These are phyloP conservation scores for Sporothrix pallida DNA, from an alignment of 2,329 filamentous ascomycete genomes.

Conservation along the genomic window DNA sequence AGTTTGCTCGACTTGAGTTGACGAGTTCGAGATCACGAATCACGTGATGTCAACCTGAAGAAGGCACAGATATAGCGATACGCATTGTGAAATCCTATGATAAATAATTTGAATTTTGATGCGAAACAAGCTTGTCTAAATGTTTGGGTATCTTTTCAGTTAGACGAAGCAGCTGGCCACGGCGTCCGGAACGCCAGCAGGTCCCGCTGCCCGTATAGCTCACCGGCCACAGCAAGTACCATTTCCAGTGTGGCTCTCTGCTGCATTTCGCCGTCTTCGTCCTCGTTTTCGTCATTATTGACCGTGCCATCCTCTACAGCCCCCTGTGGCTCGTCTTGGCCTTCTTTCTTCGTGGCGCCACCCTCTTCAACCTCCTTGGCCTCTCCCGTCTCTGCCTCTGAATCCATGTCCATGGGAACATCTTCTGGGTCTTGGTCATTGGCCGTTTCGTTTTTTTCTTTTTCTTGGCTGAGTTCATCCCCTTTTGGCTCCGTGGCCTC, in stretches of 20 bases:
- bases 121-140: not conserved
- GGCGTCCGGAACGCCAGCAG: conserved; percentile 75
- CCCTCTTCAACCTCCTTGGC: conserved; percentile 41
- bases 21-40: no score
- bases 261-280: conserved; percentile 53
- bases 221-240: conserved; percentile 85
- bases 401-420: conserved; percentile 36
- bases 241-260: conserved; percentile 82
- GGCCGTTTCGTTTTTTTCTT: not conserved
- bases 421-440: conserved; percentile 24
- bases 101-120: no score
- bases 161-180: conserved; percentile 41
- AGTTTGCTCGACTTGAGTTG: no score
- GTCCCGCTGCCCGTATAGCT: conserved; percentile 89
- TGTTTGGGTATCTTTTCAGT: conserved; percentile 19
- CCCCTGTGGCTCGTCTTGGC: conserved; percentile 23
- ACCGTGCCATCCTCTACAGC: not conserved
- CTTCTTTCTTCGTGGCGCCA: conserved; percentile 35
- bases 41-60: no score
- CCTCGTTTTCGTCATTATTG: conserved; percentile 41
- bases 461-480: not conserved
- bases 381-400: conserved; percentile 28
- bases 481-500: conserved; percentile 43
- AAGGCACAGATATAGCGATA: no score
- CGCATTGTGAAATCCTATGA: no score